Evolutionary conservation across 768 basidiomycete genomes (phyloP).

Genomic region (Leccinum rimulosum): DNA sequence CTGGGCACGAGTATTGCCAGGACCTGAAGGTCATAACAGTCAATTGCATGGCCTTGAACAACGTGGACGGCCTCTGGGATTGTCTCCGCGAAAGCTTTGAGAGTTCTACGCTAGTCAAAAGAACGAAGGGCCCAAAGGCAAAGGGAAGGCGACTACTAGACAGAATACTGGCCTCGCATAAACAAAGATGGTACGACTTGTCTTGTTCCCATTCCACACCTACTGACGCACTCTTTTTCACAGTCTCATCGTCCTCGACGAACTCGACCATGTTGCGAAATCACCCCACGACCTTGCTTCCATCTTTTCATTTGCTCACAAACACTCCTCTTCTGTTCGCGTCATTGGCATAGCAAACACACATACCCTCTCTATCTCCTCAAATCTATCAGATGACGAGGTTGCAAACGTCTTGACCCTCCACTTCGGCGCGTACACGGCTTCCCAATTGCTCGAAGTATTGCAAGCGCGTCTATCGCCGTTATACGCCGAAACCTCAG

Average conservation of each 20-base stretch:
- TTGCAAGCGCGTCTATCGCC: conserved; percentile 60
- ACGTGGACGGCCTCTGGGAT: conserved; percentile 69
- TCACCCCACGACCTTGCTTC: conserved; percentile 55
- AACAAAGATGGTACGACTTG: conserved; percentile 49
- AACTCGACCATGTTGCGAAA: conserved; percentile 78
- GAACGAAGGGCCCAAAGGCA: conserved; percentile 36
- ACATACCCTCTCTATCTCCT: conserved; percentile 71
- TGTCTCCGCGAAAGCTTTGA: conserved; percentile 58
- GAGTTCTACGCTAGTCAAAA: conserved; percentile 33
- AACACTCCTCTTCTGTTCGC: conserved; percentile 52
- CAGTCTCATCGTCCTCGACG: conserved; percentile 80
- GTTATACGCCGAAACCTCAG: conserved; percentile 36
- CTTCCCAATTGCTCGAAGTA: conserved; percentile 67
- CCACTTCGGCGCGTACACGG: conserved; percentile 80
- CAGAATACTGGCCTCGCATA: conserved; percentile 39
- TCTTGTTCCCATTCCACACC: conserved; percentile 6
- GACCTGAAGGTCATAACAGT: conserved; percentile 53
- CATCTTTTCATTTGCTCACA: conserved; percentile 66
- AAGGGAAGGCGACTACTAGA: conserved; percentile 52
- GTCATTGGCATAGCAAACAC: conserved; percentile 88
- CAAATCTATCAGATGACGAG: conserved; percentile 35
- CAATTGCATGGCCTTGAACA: conserved; percentile 80
- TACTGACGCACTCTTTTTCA: conserved; percentile 13
- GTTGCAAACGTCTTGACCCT: conserved; percentile 54
- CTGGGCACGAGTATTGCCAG: conserved; percentile 35